A percentile compares a stretch with the other conserved stretches of the same genome.
Evolutionary conservation across 1,284 basidiomycete species (phyloP).

Genomic region (Omphalotus olearius): DNA sequence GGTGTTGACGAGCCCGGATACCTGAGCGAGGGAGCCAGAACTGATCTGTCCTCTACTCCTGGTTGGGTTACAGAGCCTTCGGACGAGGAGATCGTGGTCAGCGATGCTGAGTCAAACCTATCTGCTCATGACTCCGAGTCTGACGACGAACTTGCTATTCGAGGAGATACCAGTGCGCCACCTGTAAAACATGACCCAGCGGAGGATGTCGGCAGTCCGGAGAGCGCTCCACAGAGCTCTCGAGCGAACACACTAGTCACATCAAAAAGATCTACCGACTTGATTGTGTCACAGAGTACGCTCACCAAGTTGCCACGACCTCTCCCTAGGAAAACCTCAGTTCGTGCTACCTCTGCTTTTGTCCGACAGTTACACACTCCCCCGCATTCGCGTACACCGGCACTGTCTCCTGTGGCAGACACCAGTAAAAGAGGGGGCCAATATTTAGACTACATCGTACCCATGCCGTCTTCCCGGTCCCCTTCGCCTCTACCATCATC

Average conservation of each 20-base stretch:
- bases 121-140: conserved; percentile 21
- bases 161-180: conserved; percentile 18
- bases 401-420: conserved; percentile 15
- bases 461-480: conserved; percentile 17
- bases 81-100: background rate
- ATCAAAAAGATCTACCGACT: background rate
- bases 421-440: background rate
- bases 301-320: background rate
- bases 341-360: conserved; percentile 5
- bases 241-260: background rate
- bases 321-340: background rate
- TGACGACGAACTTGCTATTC: conserved; percentile 40
- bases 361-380: conserved; percentile 35
- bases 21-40: conserved; percentile 6
- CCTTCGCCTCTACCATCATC: conserved; percentile 16
- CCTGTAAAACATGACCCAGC: background rate
- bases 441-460: conserved; percentile 18
- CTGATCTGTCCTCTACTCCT: background rate
- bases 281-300: no score
- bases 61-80: background rate
- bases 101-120: background rate
- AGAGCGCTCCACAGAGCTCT: no score
- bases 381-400: conserved; percentile 29
- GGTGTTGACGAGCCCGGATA: conserved; percentile 4
- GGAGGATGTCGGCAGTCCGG: no score